Evolutionary conservation across 2,329 filamentous ascomycete genomes (phyloP).

Genomic region (Erysiphe neolycopersici): DNA sequence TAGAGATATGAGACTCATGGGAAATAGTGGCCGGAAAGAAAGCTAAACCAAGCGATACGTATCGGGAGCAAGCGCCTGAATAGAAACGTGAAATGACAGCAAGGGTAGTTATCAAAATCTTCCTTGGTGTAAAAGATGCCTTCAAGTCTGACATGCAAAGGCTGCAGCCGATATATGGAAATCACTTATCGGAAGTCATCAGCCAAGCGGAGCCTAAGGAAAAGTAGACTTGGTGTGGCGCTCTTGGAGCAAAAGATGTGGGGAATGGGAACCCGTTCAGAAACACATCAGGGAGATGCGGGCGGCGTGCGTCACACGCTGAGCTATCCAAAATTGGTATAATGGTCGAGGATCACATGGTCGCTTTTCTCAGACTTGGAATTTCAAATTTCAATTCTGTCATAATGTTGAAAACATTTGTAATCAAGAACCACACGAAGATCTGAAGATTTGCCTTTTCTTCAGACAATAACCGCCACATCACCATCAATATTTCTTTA

Average conservation of each 20-base stretch:
- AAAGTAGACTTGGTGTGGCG: neutral
- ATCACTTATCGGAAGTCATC: neutral
- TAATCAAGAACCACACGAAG: no score
- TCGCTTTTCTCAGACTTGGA: neutral
- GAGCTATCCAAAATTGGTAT: neutral
- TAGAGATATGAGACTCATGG: neutral
- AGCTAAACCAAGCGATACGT: neutral
- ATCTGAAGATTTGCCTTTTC: no score
- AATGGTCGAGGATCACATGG: neutral
- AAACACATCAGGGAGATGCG: neutral
- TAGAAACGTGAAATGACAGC: neutral
- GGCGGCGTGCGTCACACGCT: neutral
- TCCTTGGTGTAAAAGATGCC: neutral
- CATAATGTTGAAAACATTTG: no score
- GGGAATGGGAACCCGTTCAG: neutral
- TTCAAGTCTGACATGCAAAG: neutral
- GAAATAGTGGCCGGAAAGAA: neutral
- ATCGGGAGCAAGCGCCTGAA: neutral
- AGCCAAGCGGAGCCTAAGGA: neutral
- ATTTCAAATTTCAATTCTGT: no score
- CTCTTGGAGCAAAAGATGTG: neutral
- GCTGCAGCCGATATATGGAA: neutral
- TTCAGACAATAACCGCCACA: no score
- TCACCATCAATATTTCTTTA: no score
- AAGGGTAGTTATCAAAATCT: neutral